Evolutionary conservation across 257 asterid genomes (phyloP).

Genomic region (Coffea eugenioides): DNA sequence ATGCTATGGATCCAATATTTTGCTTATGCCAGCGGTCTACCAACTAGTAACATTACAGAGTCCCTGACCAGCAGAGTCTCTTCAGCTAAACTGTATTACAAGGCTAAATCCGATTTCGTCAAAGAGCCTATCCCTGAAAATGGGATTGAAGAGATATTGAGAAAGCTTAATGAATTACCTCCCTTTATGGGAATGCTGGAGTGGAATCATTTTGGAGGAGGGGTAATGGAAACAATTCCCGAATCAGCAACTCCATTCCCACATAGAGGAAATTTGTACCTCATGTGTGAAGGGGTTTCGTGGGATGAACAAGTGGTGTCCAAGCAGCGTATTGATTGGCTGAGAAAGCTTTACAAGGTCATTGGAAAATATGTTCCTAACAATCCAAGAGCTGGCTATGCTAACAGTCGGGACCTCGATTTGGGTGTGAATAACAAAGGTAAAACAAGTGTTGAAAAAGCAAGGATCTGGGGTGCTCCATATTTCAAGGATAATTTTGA

Average conservation of each 20-base stretch:
- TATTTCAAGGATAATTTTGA: slow-evolving; percentile 22
- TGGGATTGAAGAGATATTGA: slow-evolving; percentile 12
- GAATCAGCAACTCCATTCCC: slow-evolving; percentile 15
- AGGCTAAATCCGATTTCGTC: slow-evolving; percentile 21
- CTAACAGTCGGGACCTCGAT: slow-evolving; percentile 19
- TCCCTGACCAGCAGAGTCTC: slow-evolving; percentile 5
- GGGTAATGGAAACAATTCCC: slow-evolving; percentile 6
- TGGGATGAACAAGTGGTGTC: neutral
- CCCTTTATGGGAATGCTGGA: neutral
- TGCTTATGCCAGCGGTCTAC: no score
- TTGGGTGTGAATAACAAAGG: slow-evolving; percentile 16
- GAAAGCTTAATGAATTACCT: neutral
- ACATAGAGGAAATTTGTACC: slow-evolving; percentile 12
- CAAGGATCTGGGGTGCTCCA: slow-evolving; percentile 9
- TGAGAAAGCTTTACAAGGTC: slow-evolving; percentile 3
- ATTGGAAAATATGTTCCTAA: slow-evolving; percentile 14
- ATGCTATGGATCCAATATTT: neutral
- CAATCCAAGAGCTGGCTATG: slow-evolving; percentile 20
- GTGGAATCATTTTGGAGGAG: slow-evolving; percentile 21
- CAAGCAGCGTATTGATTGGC: neutral
- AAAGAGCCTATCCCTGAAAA: slow-evolving; percentile 14
- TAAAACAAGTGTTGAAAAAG: slow-evolving; percentile 5
- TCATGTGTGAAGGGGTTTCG: no score
- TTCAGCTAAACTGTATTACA: slow-evolving; percentile 9
- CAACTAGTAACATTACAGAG: neutral